Percentiles rank a stretch among this genome's conserved stretches.
Conservation (phyloP, 768 basidiomycete genomes). For the Pleurotus sapidus region DNA sequence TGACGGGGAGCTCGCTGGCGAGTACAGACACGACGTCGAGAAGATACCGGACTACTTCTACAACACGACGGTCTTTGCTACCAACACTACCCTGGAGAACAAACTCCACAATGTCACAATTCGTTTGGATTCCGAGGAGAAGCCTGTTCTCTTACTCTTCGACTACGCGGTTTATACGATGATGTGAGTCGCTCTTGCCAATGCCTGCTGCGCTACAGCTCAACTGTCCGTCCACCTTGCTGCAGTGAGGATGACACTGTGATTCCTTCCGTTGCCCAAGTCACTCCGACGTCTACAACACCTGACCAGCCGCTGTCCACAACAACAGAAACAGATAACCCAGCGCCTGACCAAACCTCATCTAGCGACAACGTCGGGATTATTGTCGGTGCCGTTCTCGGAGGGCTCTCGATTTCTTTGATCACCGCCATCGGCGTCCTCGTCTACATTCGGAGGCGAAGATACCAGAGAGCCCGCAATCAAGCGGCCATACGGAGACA, state of each 20-base stretch:
- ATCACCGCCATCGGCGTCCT: no score
- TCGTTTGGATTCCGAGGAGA: neutral
- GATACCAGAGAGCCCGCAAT: no score
- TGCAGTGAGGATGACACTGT: no score
- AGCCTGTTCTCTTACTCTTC: neutral
- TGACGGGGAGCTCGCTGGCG: neutral
- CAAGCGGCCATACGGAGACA: no score
- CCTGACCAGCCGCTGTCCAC: neutral
- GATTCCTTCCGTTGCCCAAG: neutral
- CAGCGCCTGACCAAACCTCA: neutral
- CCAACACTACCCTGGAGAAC: neutral
- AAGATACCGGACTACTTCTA: neutral
- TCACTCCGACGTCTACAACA: neutral
- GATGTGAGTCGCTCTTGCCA: neutral
- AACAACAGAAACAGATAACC: neutral
- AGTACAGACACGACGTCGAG: neutral
- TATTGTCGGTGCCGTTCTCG: neutral
- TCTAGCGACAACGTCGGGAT: neutral
- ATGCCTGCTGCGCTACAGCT: neutral
- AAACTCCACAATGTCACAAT: neutral
- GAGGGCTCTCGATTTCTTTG: neutral
- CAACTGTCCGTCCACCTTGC: no score
- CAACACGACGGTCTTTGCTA: neutral
- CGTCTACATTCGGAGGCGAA: no score
- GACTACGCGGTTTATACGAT: conserved; percentile 2